Evolutionary conservation across 2,329 filamentous ascomycete species (phyloP).

Genomic region (Lachnellula willkommii): DNA sequence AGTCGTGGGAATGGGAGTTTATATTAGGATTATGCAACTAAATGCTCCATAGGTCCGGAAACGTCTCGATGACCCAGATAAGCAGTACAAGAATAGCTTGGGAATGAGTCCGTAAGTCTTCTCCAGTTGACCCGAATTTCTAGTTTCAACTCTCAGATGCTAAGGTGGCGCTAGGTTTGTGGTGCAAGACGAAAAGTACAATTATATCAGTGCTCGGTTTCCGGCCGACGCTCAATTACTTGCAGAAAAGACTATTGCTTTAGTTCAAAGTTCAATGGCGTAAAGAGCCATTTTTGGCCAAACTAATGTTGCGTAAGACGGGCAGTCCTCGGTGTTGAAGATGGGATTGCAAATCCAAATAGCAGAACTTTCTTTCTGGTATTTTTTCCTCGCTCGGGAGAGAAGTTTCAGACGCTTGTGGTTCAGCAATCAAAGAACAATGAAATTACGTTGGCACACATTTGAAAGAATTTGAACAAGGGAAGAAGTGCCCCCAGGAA

Average conservation of each 20-base stretch:
- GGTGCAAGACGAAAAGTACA: slow-evolving; percentile 44
- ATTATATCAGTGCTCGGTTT: slow-evolving; percentile 45
- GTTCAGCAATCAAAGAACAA: too few relatives aligned
- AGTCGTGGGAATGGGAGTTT: slow-evolving; percentile 14
- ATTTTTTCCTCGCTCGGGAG: too few relatives aligned
- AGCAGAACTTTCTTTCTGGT: too few relatives aligned
- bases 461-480: too few relatives aligned
- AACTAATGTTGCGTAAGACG: too few relatives aligned
- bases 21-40: not conserved
- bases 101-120: slow-evolving; percentile 38
- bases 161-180: slow-evolving; percentile 36
- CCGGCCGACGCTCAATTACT: slow-evolving; percentile 40
- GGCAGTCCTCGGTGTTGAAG: too few relatives aligned
- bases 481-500: too few relatives aligned
- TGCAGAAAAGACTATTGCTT: slow-evolving; percentile 38
- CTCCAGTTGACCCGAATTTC: slow-evolving; percentile 3
- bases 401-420: too few relatives aligned
- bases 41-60: slow-evolving; percentile 36
- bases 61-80: slow-evolving; percentile 36
- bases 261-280: slow-evolving; percentile 32
- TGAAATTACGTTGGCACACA: too few relatives aligned
- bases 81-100: slow-evolving; percentile 42
- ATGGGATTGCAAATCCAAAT: too few relatives aligned
- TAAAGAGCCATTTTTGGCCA: too few relatives aligned
- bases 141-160: not conserved